Percentiles rank a stretch among this genome's conserved stretches.
Conservation (phyloP, 2,329 filamentous ascomycete genomes). For the Epichloe aotearoae region DNA sequence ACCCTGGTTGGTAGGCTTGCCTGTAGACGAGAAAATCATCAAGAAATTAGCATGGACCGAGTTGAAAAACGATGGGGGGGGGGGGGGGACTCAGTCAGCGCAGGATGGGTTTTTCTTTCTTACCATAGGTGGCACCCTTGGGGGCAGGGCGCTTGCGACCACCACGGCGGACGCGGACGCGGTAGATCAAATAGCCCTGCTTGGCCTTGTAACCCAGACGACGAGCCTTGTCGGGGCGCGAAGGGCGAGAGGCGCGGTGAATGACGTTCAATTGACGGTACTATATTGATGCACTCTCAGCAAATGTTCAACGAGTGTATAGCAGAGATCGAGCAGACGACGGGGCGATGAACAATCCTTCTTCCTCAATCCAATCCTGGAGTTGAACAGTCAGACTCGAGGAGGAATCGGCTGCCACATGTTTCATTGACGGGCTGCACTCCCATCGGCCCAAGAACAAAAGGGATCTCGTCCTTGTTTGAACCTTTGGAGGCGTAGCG, state of each 20-base stretch:
- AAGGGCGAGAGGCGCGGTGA: conserved; percentile 96
- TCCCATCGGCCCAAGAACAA: too few relatives aligned
- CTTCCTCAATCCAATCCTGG: background rate
- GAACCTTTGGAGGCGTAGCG: background rate
- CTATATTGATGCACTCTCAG: conserved; percentile 99
- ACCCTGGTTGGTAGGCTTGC: conserved; percentile 99
- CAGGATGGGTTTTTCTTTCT: conserved; percentile 18
- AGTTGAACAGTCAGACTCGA: background rate
- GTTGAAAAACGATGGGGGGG: too few relatives aligned
- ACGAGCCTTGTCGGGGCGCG: conserved; percentile 98
- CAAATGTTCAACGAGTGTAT: conserved; percentile 99
- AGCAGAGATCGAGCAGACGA: conserved; percentile 36
- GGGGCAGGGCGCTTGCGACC: conserved; percentile 92
- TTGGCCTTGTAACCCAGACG: conserved; percentile 99
- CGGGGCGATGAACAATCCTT: background rate
- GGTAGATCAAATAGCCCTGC: conserved; percentile 99
- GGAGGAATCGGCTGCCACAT: background rate
- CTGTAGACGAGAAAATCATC: conserved; percentile 31
- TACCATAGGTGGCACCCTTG: conserved; percentile 99
- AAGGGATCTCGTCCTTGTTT: too few relatives aligned
- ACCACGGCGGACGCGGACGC: conserved; percentile 94
- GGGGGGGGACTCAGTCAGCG: too few relatives aligned
- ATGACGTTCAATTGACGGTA: conserved; percentile 99
- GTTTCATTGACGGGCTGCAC: too few relatives aligned
- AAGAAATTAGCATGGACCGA: background rate